phyloP scores from a whole-genome alignment of 1,284 basidiomycete genomes.

The Malassezia cuniculi region DNA sequence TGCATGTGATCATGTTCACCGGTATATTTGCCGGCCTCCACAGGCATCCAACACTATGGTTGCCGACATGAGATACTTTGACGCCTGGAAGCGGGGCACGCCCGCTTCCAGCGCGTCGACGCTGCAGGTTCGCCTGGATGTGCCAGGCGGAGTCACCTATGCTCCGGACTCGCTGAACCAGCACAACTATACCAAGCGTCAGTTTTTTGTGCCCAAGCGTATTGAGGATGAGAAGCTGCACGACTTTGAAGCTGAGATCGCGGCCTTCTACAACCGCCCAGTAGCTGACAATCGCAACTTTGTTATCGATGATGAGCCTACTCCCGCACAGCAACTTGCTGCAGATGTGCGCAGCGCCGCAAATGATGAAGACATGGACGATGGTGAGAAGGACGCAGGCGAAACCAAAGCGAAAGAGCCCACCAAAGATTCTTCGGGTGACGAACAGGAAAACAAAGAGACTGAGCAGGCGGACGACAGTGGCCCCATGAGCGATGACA shows the following conservation, averaged over 20 bases:
- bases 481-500: too few species aligned
- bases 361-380: neutral
- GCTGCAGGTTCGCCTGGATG: constrained; percentile 32
- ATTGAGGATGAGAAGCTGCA: constrained; percentile 16
- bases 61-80: neutral
- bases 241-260: constrained; percentile 25
- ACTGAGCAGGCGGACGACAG: neutral
- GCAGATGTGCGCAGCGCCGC: too few species aligned
- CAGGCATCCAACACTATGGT: too few species aligned
- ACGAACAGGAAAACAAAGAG: neutral
- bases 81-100: constrained; percentile 1
- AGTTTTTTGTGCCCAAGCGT: constrained; percentile 24
- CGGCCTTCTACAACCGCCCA: constrained; percentile 1
- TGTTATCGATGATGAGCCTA: constrained; percentile 10
- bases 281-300: neutral
- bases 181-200: constrained; percentile 32
- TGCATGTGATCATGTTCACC: too few species aligned
- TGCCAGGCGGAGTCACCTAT: constrained; percentile 35
- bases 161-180: constrained; percentile 28
- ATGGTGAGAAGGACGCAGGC: neutral
- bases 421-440: neutral
- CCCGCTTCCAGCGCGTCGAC: neutral
- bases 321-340: constrained; percentile 7
- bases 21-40: too few species aligned
- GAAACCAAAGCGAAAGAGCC: neutral